Evolutionary conservation across 495 filamentous ascomycete genomes (phyloP).

Genomic region (Mycothermus thermophilus): DNA sequence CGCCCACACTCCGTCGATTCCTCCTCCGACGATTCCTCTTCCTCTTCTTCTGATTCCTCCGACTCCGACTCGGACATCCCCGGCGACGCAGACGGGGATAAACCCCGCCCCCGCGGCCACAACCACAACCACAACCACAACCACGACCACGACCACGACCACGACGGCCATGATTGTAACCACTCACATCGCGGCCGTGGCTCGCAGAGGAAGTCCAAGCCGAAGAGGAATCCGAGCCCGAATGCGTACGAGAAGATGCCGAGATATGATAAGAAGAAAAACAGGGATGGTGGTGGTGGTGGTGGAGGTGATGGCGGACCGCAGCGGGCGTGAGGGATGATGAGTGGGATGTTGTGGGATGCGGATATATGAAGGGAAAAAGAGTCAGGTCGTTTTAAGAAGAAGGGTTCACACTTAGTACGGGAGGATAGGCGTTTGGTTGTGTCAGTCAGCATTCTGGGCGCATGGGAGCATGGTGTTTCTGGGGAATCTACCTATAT

Average conservation of each 20-base stretch:
- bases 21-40: slow-evolving; percentile 65
- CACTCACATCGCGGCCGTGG: slow-evolving; percentile 19
- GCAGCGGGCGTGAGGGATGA: neutral
- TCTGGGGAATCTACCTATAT: too few relatives aligned
- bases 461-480: too few relatives aligned
- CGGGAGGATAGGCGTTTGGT: too few relatives aligned
- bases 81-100: slow-evolving; percentile 13
- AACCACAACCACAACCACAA: slow-evolving; percentile 23
- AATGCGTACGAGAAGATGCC: slow-evolving; percentile 96
- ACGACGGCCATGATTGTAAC: slow-evolving; percentile 25
- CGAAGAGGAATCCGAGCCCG: slow-evolving; percentile 48
- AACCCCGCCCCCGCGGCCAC: too few relatives aligned
- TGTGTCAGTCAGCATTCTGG: too few relatives aligned
- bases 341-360: neutral
- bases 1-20: slow-evolving; percentile 70
- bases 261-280: slow-evolving; percentile 32
- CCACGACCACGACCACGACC: slow-evolving; percentile 19
- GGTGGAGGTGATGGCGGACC: slow-evolving; percentile 1
- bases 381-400: too few relatives aligned
- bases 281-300: slow-evolving; percentile 4
- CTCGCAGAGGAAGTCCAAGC: slow-evolving; percentile 16
- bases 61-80: slow-evolving; percentile 29
- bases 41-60: slow-evolving; percentile 36
- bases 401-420: too few relatives aligned
- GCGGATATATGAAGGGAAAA: too few relatives aligned